Evolutionary conservation across 2,329 filamentous ascomycete genomes (phyloP).

Genomic region (Trichophyton verrucosum): DNA sequence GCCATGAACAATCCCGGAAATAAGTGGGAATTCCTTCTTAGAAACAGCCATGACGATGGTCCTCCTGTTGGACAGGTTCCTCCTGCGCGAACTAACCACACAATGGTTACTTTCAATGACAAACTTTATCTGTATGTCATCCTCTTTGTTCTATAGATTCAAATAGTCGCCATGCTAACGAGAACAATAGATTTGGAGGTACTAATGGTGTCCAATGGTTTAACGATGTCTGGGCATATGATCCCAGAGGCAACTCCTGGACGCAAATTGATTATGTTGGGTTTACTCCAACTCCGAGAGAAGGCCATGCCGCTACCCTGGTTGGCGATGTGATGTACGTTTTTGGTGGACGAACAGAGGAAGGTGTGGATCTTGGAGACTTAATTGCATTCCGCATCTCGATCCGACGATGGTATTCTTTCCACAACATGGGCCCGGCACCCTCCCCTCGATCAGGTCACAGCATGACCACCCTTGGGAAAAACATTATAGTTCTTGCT

Average conservation of each 20-base stretch:
- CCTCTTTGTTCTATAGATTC: background rate
- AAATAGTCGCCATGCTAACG: slow-evolving; percentile 10
- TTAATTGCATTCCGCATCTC: slow-evolving; percentile 74
- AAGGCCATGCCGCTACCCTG: slow-evolving; percentile 85
- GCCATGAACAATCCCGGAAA: slow-evolving; percentile 83
- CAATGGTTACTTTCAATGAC: slow-evolving; percentile 81
- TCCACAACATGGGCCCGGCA: slow-evolving; percentile 97
- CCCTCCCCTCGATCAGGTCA: slow-evolving; percentile 89
- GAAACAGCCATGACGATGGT: slow-evolving; percentile 50
- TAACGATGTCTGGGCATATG: slow-evolving; percentile 97
- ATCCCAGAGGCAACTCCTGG: slow-evolving; percentile 73
- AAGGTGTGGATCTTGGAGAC: slow-evolving; percentile 84
- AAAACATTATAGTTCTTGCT: slow-evolving; percentile 81
- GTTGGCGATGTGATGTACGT: slow-evolving; percentile 99
- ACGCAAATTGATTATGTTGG: slow-evolving; percentile 87
- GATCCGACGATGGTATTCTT: slow-evolving; percentile 92
- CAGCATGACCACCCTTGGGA: slow-evolving; percentile 92
- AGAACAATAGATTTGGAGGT: slow-evolving; percentile 66
- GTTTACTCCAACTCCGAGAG: slow-evolving; percentile 84
- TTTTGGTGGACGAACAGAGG: slow-evolving; percentile 89
- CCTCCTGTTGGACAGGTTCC: slow-evolving; percentile 56
- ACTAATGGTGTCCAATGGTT: slow-evolving; percentile 97
- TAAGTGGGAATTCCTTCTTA: slow-evolving; percentile 85
- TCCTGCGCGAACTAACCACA: slow-evolving; percentile 87
- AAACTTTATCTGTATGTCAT: slow-evolving; percentile 72